phyloP scores from a whole-genome alignment of 805 yeast genomes.

The Ogataea polymorpha region DNA sequence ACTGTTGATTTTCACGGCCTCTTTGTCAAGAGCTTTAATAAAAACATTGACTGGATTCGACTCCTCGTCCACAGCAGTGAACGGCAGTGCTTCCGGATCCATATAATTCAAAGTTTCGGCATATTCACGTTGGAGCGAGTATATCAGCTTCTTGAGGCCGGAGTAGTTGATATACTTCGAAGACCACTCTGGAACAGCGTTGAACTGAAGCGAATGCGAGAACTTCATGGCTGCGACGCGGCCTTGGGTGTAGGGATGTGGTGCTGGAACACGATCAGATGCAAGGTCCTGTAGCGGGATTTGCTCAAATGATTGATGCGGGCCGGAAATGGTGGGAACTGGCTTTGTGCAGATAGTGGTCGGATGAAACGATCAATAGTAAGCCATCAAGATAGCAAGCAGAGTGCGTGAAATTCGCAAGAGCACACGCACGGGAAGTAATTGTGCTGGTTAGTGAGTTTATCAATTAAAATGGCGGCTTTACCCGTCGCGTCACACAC shows the following conservation, averaged over 20 bases:
- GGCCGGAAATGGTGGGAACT: slow-evolving; percentile 1
- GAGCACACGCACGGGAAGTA: not conserved
- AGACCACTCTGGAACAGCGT: slow-evolving; percentile 98
- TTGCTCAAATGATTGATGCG: slow-evolving; percentile 4
- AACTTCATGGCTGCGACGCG: slow-evolving; percentile 65
- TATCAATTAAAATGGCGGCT: not conserved
- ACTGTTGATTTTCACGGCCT: slow-evolving; percentile 68
- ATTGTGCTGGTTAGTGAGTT: not conserved
- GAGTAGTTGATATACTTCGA: slow-evolving; percentile 89
- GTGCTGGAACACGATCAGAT: not conserved
- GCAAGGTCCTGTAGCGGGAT: slow-evolving; percentile 23
- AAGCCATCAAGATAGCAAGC: not conserved
- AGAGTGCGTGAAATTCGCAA: not conserved
- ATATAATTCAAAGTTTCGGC: slow-evolving; percentile 27
- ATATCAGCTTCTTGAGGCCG: slow-evolving; percentile 78
- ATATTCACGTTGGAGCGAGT: slow-evolving; percentile 70
- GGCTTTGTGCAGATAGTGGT: not conserved
- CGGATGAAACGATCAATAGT: not conserved
- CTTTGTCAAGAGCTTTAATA: slow-evolving; percentile 69
- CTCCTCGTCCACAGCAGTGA: slow-evolving; percentile 32
- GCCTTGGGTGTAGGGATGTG: not conserved
- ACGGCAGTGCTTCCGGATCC: slow-evolving; percentile 28
- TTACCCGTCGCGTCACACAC: not conserved
- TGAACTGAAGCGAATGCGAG: slow-evolving; percentile 90
- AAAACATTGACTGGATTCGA: slow-evolving; percentile 58